Percentiles rank a stretch among this genome's conserved stretches.
These are phyloP conservation scores for Leccinum fibrillosum DNA, from an alignment of 768 basidiomycete species.

Conservation along the genomic window DNA sequence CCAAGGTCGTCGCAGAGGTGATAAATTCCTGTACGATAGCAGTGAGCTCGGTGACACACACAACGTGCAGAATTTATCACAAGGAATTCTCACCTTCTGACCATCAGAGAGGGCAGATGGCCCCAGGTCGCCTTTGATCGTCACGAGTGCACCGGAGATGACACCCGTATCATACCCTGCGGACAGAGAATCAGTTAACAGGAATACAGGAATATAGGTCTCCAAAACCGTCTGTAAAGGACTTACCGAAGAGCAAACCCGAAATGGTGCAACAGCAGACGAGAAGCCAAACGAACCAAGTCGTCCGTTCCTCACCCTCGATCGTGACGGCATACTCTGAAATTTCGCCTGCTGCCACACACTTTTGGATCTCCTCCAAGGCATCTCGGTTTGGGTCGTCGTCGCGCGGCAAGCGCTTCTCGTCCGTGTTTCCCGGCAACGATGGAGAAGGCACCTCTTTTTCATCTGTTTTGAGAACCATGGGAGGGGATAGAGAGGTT, in stretches of 20 bases:
- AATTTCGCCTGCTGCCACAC: constrained; percentile 42
- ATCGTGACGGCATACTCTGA: constrained; percentile 57
- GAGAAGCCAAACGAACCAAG: constrained; percentile 76
- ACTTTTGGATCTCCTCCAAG: constrained; percentile 17
- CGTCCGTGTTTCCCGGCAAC: background rate
- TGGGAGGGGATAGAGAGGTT: background rate
- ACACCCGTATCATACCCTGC: constrained; percentile 80
- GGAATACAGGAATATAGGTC: constrained; percentile 4
- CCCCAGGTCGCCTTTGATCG: constrained; percentile 65
- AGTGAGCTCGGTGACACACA: background rate
- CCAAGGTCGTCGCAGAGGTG: constrained; percentile 75
- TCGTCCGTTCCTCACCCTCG: constrained; percentile 64
- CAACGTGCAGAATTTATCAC: background rate
- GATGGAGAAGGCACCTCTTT: background rate
- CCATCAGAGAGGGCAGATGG: constrained; percentile 51
- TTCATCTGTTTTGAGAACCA: background rate
- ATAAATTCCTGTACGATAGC: constrained; percentile 61
- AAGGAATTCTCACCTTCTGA: constrained; percentile 49
- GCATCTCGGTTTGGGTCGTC: background rate
- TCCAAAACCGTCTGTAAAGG: background rate
- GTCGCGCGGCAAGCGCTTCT: background rate
- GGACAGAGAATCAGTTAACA: background rate
- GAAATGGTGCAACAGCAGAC: constrained; percentile 74
- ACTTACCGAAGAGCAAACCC: constrained; percentile 69
- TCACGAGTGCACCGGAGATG: constrained; percentile 77